phyloP scores from a whole-genome alignment of 441 rosid species.

The Macaranga tanarius region DNA sequence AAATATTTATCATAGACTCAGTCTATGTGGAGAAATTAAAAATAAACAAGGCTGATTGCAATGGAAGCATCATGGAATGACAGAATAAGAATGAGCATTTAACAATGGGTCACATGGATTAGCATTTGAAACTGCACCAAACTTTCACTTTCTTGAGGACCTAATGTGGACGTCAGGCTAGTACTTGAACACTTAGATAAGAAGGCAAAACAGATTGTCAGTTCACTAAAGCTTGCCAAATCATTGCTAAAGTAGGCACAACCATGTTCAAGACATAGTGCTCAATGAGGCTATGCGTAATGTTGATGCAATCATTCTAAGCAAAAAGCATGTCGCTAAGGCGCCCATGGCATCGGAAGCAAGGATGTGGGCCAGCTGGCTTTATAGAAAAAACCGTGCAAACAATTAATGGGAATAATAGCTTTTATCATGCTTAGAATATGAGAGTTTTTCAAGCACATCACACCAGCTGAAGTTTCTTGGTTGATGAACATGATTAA shows the following conservation, averaged over 20 bases:
- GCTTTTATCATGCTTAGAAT: background rate
- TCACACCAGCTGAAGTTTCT: background rate
- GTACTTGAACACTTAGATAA: background rate
- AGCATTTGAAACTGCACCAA: background rate
- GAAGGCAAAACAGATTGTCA: background rate
- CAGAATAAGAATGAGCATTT: background rate
- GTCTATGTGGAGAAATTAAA: too few relatives aligned
- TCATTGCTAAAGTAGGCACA: background rate
- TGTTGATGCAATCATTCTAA: background rate
- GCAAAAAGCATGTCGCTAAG: background rate
- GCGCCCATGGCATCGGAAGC: background rate
- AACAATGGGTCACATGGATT: background rate
- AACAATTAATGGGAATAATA: background rate
- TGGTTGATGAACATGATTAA: background rate
- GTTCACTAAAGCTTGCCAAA: background rate
- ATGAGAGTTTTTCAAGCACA: background rate
- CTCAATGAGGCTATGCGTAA: background rate
- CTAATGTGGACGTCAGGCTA: background rate
- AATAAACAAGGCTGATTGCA: too few relatives aligned
- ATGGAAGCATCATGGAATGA: too few relatives aligned
- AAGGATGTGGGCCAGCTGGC: background rate
- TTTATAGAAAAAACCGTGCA: background rate
- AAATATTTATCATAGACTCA: too few relatives aligned
- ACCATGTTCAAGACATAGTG: background rate
- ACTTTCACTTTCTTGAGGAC: background rate